Evolutionary conservation across 805 yeast genomes (phyloP).

Genomic region (Saccharomycopsis amapae): DNA sequence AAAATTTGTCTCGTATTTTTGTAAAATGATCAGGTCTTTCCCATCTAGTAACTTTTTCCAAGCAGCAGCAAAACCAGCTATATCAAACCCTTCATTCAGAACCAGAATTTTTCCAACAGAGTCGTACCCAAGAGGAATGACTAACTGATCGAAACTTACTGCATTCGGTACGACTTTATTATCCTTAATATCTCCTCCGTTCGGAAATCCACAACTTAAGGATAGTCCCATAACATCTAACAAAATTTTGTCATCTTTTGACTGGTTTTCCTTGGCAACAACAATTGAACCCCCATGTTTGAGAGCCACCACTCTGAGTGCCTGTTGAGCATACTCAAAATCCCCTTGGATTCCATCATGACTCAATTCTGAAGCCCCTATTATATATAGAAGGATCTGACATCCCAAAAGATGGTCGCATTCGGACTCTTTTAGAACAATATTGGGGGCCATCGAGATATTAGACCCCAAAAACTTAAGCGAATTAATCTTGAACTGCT

Average conservation of each 20-base stretch:
- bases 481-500: background rate
- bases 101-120: conserved; percentile 14
- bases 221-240: too few species aligned
- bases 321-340: conserved; percentile 12
- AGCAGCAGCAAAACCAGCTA: background rate
- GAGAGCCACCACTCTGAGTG: conserved; percentile 5
- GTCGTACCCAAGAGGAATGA: conserved; percentile 16
- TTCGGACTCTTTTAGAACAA: background rate
- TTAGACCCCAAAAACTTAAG: background rate
- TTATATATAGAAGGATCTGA: background rate
- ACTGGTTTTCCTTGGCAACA: background rate
- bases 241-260: too few species aligned
- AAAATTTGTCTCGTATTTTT: too few species aligned
- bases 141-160: background rate
- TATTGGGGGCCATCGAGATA: background rate
- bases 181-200: background rate
- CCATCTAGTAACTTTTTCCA: conserved; percentile 2
- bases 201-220: background rate
- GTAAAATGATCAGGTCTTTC: background rate
- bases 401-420: background rate
- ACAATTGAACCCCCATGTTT: conserved; percentile 16
- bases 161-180: conserved; percentile 2
- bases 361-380: background rate
- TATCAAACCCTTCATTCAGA: conserved; percentile 9
- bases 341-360: too few species aligned